Evolutionary conservation across 2,329 filamentous ascomycete species (phyloP).

Genomic region (Neurospora sp.): DNA sequence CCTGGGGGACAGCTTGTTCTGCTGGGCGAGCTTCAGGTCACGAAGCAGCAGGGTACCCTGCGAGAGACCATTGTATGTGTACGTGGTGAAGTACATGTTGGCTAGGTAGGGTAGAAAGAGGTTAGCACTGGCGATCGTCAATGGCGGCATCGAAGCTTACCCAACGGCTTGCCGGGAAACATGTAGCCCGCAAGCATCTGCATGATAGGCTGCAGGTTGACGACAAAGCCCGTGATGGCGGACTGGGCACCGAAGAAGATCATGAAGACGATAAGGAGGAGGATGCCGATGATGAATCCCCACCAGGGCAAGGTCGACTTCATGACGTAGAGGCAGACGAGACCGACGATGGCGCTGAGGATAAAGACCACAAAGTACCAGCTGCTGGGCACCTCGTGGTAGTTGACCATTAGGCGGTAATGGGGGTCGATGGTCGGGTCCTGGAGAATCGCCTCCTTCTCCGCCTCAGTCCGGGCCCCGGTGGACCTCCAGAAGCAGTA

Average conservation of each 20-base stretch:
- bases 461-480: neutral
- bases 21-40: neutral
- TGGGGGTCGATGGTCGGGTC: neutral
- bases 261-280: neutral
- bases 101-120: neutral
- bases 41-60: neutral
- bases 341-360: neutral
- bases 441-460: neutral
- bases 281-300: neutral
- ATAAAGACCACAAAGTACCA: neutral
- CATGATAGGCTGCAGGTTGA: neutral
- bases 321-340: neutral
- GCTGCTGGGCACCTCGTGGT: neutral
- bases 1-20: neutral
- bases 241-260: neutral
- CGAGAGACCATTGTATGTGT: neutral
- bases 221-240: neutral
- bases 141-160: too few relatives aligned
- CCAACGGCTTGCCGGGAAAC: neutral
- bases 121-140: neutral
- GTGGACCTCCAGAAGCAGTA: neutral
- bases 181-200: neutral
- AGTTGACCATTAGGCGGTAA: neutral
- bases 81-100: neutral
- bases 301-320: neutral